phyloP scores from a whole-genome alignment of 2,329 filamentous ascomycete species.

The Neonectria neomacrospora region DNA sequence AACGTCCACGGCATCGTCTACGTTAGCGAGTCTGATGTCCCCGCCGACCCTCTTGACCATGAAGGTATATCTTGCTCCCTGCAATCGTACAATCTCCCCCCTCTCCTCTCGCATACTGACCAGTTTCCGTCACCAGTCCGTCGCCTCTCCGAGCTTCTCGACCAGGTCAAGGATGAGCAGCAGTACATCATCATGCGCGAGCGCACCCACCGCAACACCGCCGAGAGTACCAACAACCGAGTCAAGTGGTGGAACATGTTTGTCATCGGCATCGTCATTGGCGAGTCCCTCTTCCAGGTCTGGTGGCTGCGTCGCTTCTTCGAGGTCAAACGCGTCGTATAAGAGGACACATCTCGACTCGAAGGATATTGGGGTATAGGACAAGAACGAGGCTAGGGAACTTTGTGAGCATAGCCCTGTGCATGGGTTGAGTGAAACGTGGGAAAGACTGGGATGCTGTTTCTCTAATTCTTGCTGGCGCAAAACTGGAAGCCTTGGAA shows the following conservation, averaged over 20 bases:
- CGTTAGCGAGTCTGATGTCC: constrained; percentile 86
- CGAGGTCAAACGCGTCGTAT: constrained; percentile 80
- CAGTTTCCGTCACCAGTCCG: constrained; percentile 67
- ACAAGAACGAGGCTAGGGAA: constrained; percentile 5
- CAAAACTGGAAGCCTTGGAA: constrained; percentile 35
- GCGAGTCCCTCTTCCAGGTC: constrained; percentile 96
- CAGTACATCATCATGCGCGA: constrained; percentile 96
- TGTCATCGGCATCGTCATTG: constrained; percentile 87
- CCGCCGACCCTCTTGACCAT: constrained; percentile 87
- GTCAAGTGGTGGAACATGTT: constrained; percentile 99
- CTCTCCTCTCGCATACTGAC: constrained; percentile 27
- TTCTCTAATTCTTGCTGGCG: constrained; percentile 38
- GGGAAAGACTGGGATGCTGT: constrained; percentile 23
- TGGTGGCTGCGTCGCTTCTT: constrained; percentile 99
- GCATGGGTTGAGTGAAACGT: constrained; percentile 13
- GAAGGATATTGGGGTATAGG: neutral
- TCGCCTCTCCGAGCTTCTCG: constrained; percentile 83
- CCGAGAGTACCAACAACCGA: constrained; percentile 95
- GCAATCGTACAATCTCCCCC: neutral
- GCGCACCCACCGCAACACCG: constrained; percentile 96
- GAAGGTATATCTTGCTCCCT: constrained; percentile 71
- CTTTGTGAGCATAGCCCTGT: constrained; percentile 10
- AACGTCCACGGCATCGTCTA: constrained; percentile 99
- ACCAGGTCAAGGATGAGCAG: constrained; percentile 97
- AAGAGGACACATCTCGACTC: constrained; percentile 35